Percentiles rank a stretch among this genome's conserved stretches.
Conservation (phyloP, 495 filamentous ascomycete genomes). For the Penicillium lividum region DNA sequence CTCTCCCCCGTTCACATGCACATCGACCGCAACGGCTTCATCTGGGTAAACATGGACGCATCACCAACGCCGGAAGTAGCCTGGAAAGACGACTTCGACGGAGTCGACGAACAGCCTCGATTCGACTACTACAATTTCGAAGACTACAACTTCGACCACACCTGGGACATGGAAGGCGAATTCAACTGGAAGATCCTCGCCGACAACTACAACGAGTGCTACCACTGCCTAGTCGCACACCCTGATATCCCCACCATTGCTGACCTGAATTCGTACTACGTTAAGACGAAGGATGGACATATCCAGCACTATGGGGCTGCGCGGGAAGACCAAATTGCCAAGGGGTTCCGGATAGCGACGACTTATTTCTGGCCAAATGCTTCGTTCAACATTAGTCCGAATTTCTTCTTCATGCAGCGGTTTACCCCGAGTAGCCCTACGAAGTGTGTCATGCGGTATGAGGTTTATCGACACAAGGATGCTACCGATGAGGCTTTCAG, state of each 20-base stretch:
- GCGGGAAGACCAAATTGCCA: constrained; percentile 35
- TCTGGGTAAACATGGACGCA: constrained; percentile 51
- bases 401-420: constrained; percentile 53
- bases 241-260: constrained; percentile 45
- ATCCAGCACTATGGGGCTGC: constrained; percentile 45
- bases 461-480: constrained; percentile 51
- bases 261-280: constrained; percentile 43
- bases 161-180: constrained; percentile 46
- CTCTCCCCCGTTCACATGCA: constrained; percentile 42
- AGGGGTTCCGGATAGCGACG: constrained; percentile 36
- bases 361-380: constrained; percentile 50
- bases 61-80: constrained; percentile 32
- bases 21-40: constrained; percentile 47
- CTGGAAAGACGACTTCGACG: constrained; percentile 46
- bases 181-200: constrained; percentile 54
- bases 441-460: constrained; percentile 42
- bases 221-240: constrained; percentile 51
- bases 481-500: constrained; percentile 45
- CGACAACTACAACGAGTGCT: constrained; percentile 57
- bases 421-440: constrained; percentile 42
- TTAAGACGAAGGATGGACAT: constrained; percentile 39
- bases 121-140: constrained; percentile 47
- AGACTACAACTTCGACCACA: constrained; percentile 48
- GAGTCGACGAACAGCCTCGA: constrained; percentile 41
- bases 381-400: constrained; percentile 43